Percentiles rank a stretch among this genome's conserved stretches.
Conservation (phyloP, 306 rosid genomes). For the Cajanus cajan region DNA sequence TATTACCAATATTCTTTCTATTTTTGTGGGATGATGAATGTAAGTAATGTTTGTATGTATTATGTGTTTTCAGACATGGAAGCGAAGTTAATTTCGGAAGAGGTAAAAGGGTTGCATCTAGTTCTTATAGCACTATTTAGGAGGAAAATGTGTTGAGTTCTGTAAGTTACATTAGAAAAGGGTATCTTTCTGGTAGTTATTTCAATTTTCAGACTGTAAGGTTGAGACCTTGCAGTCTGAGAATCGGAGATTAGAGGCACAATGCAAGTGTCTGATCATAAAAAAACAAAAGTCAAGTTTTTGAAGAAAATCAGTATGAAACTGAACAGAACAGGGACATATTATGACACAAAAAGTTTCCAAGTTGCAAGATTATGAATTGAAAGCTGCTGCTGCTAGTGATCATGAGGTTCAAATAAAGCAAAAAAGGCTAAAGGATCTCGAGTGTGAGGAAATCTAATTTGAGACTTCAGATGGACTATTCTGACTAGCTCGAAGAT, state of each 20-base stretch:
- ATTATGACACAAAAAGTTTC: slow-evolving; percentile 56
- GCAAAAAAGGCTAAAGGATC: slow-evolving; percentile 50
- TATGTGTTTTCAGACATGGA: slow-evolving; percentile 32
- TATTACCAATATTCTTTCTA: not conserved
- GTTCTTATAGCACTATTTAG: slow-evolving; percentile 35
- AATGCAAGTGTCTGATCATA: slow-evolving; percentile 56
- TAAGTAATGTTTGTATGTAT: slow-evolving; percentile 21
- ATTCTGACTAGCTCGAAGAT: slow-evolving; percentile 62
- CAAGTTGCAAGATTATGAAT: slow-evolving; percentile 65
- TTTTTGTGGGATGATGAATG: not conserved
- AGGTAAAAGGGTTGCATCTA: slow-evolving; percentile 36
- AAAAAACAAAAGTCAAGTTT: slow-evolving; percentile 52
- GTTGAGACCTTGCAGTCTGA: slow-evolving; percentile 62
- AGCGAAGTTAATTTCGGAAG: slow-evolving; percentile 33
- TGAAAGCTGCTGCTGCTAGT: slow-evolving; percentile 34
- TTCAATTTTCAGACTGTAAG: slow-evolving; percentile 49
- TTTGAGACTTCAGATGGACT: slow-evolving; percentile 57
- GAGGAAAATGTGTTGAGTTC: slow-evolving; percentile 30
- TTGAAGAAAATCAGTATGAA: slow-evolving; percentile 68
- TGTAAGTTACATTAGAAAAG: slow-evolving; percentile 23
- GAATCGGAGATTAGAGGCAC: slow-evolving; percentile 56
- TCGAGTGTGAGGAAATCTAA: slow-evolving; percentile 59
- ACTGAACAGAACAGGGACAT: slow-evolving; percentile 75
- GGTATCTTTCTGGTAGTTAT: not conserved
- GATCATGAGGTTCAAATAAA: slow-evolving; percentile 40